These are phyloP conservation scores for Mesembryanthemum crystallinum DNA, from an alignment of 148 eudicot genomes.

Conservation along the genomic window DNA sequence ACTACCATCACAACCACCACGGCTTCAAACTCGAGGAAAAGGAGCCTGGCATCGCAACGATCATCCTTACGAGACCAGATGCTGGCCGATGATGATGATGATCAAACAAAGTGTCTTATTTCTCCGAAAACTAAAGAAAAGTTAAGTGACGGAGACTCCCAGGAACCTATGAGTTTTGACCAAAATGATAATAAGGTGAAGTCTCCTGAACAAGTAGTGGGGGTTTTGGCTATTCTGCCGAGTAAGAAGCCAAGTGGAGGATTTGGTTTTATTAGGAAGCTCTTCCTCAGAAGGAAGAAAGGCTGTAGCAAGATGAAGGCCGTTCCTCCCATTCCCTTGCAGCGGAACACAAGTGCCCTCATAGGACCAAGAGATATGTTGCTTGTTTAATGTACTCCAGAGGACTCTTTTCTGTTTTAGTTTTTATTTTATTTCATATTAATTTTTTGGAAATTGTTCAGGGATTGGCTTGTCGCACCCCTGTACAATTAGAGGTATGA, in stretches of 20 bases:
- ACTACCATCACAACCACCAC: slow-evolving; percentile 10
- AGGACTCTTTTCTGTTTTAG: too few species aligned
- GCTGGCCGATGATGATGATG: slow-evolving; percentile 39
- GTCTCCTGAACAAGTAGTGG: slow-evolving; percentile 25
- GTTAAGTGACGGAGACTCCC: slow-evolving; percentile 22
- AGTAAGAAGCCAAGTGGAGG: slow-evolving; percentile 53
- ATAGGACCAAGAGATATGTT: slow-evolving; percentile 28
- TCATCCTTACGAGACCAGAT: slow-evolving; percentile 61
- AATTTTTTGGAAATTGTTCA: neutral
- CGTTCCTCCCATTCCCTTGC: slow-evolving; percentile 35
- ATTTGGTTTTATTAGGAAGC: slow-evolving; percentile 55
- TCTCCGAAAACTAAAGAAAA: slow-evolving; percentile 33
- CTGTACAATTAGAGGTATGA: neutral
- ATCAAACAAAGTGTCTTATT: slow-evolving; percentile 14
- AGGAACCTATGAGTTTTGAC: slow-evolving; percentile 19
- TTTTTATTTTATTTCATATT: too few species aligned
- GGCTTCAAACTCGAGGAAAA: slow-evolving; percentile 8
- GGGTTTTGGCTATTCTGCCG: slow-evolving; percentile 50
- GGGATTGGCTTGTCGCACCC: neutral
- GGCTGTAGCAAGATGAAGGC: slow-evolving; percentile 40
- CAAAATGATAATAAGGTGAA: neutral
- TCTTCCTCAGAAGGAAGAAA: slow-evolving; percentile 62
- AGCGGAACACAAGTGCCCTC: slow-evolving; percentile 28
- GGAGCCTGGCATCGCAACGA: slow-evolving; percentile 32
- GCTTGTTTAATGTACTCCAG: slow-evolving; percentile 15